phyloP scores from a whole-genome alignment of 164 flowering plant species.

The Aristolochia fimbriata region DNA sequence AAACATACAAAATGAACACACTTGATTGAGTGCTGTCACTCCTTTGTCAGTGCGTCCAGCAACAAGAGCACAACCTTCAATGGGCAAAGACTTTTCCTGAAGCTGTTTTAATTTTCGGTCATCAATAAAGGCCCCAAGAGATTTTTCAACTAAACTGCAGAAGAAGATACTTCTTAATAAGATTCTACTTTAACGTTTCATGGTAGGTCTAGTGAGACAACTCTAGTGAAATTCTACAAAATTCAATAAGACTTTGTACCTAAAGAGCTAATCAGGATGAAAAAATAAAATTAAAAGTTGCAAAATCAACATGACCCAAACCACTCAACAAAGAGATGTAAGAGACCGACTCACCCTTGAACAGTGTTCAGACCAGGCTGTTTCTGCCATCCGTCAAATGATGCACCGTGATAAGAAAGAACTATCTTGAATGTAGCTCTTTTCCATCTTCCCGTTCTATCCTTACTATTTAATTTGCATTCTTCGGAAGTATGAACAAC shows the following conservation, averaged over 20 bases:
- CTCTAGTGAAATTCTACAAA: not conserved
- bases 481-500: conserved; percentile 19
- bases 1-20: conserved; percentile 76
- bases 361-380: conserved; percentile 88
- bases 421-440: conserved; percentile 64
- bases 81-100: conserved; percentile 54
- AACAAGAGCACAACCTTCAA: conserved; percentile 65
- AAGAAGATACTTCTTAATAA: not conserved
- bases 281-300: too few relatives aligned
- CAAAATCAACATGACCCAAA: not conserved
- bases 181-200: not conserved
- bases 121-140: conserved; percentile 78
- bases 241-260: too few relatives aligned
- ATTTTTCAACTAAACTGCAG: conserved; percentile 51
- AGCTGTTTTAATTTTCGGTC: conserved; percentile 58
- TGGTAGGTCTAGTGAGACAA: not conserved
- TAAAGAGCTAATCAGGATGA: too few relatives aligned
- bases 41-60: conserved; percentile 99
- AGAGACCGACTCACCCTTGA: conserved; percentile 49
- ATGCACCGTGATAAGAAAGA: conserved; percentile 67
- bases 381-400: conserved; percentile 99
- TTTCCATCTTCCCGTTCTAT: conserved; percentile 65
- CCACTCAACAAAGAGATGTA: not conserved
- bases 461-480: conserved; percentile 13
- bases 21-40: conserved; percentile 86